Evolutionary conservation across 352 stramenopile species (phyloP), one percentile per base, ranked within the genome.

Genomic region (Phytophthora tentaculata): DNA sequence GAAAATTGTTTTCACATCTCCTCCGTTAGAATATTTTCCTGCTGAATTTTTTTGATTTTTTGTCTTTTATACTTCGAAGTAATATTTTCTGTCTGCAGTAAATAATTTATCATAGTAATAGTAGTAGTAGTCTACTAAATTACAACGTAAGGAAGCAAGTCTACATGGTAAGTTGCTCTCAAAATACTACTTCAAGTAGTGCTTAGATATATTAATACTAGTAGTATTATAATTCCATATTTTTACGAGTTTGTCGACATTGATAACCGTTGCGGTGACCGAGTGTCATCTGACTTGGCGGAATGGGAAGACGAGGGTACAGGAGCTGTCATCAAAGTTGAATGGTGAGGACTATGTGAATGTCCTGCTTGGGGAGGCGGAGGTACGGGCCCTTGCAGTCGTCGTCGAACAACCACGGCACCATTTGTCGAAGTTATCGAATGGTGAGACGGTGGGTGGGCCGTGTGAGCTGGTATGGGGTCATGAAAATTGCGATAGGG

Each of bases 281-380:
- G 54, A 13, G 63, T 76, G 22, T 79, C 72, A n/a, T 79, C 59
- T 29, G 67, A 56, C 54, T 79, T 79, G 10, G n/a, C 20, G 3
- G 20, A 2, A 39, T 67, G 29, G 22, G 23, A 23, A 22, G 59
- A 0, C 14, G 12, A n/a, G 32, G 49, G 3, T 22, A 37, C 28
- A 2, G 56, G 47, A 29, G 19, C 35, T 59, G 65, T 19, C 23
- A 19, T 26, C 17, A 68, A 22, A 20, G 13, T 17, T 50, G 56
- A 14, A 49, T 72, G 64, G 43, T 69, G 53, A 32, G 62, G 47
- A 23, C 47, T 58, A 14, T 57, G 62, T 24, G 44, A 44, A 39
- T 64, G 71, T 48, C 2, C 49, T 28, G 49, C 32, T 43, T 53
- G 43, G 4, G 22, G 49, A 43, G 23, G 55, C 17, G 39, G 57